Base-by-base conservation (phyloP, 176 grass and related monocot genomes). In the Hsuehochloa calcarea region DNA sequence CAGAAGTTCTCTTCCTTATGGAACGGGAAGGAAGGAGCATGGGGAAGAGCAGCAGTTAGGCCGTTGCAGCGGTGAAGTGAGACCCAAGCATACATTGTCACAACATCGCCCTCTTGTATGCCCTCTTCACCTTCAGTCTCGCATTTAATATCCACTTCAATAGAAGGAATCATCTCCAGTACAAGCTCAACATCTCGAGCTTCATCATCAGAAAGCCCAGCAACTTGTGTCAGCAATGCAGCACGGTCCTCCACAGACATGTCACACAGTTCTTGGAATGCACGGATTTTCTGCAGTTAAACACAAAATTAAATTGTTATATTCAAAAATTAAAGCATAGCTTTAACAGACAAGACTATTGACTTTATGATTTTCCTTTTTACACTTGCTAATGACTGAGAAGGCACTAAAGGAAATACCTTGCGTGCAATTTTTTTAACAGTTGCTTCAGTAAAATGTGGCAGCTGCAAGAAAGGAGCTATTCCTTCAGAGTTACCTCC, bases 1-100 rank as follows among this genome's bases (percentile, higher is more conserved):
- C 96, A 99, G 52, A 99, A 99, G 75, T 99, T 99, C 17, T 99
- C 96, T 86, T 99, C 96, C 91, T 92, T 99, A 68, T 90, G 91
- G 82, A 96, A 99, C 0, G 91, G 96, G 82, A 90, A 99, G 54
- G 60, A 84, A 52, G 93, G 96, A 19, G 86, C 73, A 79, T 99
- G 93, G 22, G 93, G 93, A 84, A 95, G 93, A 65, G 93, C 96
- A 74, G 90, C 91, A 41, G 85, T 92, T 49, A 99, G 74, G 51
- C 96, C 96, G 34, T 95, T 99, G 50, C 86, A 77, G 15, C 96
- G 96, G 35, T 67, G 54, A 59, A 99, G 85, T 39, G 96, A 89
- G 16, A 99, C 93, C 96, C 96, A 99, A 66, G 96, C 87, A 89
- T 96, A 96, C 93, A 99, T 94, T 37, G 96, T 96, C 61, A 99